phyloP scores from a whole-genome alignment of 148 eudicot species.

The Beta vulgaris region DNA sequence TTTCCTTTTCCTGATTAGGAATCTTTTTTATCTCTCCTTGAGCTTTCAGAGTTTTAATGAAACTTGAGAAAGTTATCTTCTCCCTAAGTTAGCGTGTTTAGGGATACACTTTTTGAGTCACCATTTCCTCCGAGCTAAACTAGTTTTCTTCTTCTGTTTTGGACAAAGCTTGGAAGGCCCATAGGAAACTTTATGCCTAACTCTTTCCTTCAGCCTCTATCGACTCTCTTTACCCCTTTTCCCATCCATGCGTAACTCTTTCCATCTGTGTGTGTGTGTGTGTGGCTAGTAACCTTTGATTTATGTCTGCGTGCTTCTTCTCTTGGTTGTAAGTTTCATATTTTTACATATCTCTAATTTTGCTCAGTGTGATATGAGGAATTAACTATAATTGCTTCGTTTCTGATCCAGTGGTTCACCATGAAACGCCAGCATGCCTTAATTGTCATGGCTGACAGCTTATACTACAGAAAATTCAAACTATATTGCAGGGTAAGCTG shows the following conservation, averaged over 20 bases:
- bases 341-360: not conserved
- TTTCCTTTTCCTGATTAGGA: not conserved
- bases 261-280: not conserved
- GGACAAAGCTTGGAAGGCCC: not conserved
- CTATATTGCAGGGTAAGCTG: conserved; percentile 53
- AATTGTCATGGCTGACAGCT: conserved; percentile 50
- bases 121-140: not conserved
- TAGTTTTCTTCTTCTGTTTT: not conserved
- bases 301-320: not conserved
- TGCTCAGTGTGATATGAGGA: conserved; percentile 8
- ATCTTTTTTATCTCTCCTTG: not conserved
- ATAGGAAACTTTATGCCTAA: too few species aligned
- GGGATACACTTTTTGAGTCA: not conserved
- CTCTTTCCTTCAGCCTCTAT: too few species aligned
- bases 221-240: too few species aligned
- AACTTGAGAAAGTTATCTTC: not conserved
- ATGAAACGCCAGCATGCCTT: conserved; percentile 59
- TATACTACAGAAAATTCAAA: conserved; percentile 56
- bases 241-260: too few species aligned
- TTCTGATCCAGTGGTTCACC: conserved; percentile 56
- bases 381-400: not conserved
- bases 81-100: not conserved
- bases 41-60: not conserved
- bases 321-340: not conserved
- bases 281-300: not conserved